Conservation (phyloP, 441 rosid species). For the Melastoma candidum region DNA sequence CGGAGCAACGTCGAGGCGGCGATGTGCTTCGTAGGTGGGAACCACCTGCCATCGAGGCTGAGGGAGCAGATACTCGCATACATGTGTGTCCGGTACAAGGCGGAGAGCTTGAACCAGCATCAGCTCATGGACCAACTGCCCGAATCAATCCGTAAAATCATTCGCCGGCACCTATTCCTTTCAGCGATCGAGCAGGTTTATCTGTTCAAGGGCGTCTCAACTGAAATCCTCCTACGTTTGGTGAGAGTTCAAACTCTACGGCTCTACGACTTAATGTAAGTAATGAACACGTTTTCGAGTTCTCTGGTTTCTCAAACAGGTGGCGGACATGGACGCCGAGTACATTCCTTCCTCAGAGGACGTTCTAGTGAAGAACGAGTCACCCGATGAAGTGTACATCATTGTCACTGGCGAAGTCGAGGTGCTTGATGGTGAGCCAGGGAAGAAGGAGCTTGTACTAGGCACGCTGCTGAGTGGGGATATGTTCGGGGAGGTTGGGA, state of each 20-base stretch:
- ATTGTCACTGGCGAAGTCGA: slow-evolving; percentile 60
- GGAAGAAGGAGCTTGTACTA: slow-evolving; percentile 41
- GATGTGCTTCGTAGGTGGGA: slow-evolving; percentile 44
- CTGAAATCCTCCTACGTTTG: slow-evolving; percentile 39
- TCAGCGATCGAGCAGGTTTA: slow-evolving; percentile 47
- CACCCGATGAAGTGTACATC: slow-evolving; percentile 59
- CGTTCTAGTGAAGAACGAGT: slow-evolving; percentile 49
- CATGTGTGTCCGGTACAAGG: slow-evolving; percentile 63
- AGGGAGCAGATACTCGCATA: slow-evolving; percentile 58
- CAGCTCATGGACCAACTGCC: slow-evolving; percentile 61
- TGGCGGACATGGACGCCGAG: slow-evolving; percentile 59
- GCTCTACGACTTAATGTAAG: not conserved
- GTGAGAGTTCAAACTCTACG: slow-evolving; percentile 16
- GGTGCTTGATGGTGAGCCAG: slow-evolving; percentile 43
- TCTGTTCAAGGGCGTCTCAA: slow-evolving; percentile 43
- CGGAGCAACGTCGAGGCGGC: slow-evolving; percentile 61
- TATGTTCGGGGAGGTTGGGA: slow-evolving; percentile 86
- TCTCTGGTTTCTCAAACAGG: slow-evolving; percentile 22
- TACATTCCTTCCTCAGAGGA: slow-evolving; percentile 67
- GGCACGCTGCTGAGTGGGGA: slow-evolving; percentile 54
- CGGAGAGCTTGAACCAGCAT: slow-evolving; percentile 63
- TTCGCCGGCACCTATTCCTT: slow-evolving; percentile 57
- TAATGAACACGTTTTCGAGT: not conserved
- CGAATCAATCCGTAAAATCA: slow-evolving; percentile 57
- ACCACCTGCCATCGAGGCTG: slow-evolving; percentile 38